Percentiles rank a stretch among this genome's conserved stretches.
Evolutionary conservation across 1,139 yeast species (phyloP).

Genomic region (Saccharomycopsis crataegensis): DNA sequence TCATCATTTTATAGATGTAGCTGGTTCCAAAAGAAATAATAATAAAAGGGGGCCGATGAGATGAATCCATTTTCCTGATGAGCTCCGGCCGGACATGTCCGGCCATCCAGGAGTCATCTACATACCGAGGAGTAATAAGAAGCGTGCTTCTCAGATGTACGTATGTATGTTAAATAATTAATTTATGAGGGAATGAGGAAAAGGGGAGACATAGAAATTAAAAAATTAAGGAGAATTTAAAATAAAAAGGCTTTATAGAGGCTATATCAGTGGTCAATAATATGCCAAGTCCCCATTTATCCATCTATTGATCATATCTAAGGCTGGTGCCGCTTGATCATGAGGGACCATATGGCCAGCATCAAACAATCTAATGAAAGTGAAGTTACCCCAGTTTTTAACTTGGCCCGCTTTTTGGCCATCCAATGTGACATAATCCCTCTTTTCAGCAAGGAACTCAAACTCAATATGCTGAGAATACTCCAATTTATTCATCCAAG

Average conservation of each 20-base stretch:
- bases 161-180: no score
- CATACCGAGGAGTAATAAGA: no score
- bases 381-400: conserved; percentile 45
- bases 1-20: no score
- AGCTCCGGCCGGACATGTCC: no score
- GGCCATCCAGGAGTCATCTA: no score
- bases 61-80: no score
- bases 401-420: conserved; percentile 42
- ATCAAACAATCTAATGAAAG: conserved; percentile 55
- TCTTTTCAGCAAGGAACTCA: conserved; percentile 20
- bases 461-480: conserved; percentile 50
- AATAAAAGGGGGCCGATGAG: no score
- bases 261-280: neutral
- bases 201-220: no score
- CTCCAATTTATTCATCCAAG: conserved; percentile 63
- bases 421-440: neutral
- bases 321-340: conserved; percentile 69
- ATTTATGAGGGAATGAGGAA: no score
- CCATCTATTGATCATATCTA: conserved; percentile 80
- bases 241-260: neutral
- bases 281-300: conserved; percentile 39
- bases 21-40: no score
- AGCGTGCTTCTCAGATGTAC: no score
- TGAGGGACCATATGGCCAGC: conserved; percentile 79
- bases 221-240: no score